Conservation (phyloP, 305 asterid genomes). For the Rubia occidens region DNA sequence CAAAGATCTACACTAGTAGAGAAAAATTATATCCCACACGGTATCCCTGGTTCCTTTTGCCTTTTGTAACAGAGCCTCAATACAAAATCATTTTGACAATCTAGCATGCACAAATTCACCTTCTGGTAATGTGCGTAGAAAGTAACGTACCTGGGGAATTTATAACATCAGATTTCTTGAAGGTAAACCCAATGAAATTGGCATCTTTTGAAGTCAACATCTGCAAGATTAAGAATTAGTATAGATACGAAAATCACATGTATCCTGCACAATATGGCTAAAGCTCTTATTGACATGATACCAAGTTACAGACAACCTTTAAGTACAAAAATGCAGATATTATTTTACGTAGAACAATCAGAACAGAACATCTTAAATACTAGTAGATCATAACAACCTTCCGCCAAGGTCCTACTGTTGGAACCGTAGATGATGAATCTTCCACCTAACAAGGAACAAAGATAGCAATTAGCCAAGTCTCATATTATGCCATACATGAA, state of each 20-base stretch:
- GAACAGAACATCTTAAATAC: background rate
- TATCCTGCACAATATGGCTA: background rate
- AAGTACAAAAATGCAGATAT: background rate
- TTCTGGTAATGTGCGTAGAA: background rate
- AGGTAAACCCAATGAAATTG: conserved; percentile 90
- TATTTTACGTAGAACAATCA: background rate
- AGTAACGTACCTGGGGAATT: conserved; percentile 65
- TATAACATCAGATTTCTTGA: conserved; percentile 81
- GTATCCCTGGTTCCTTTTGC: background rate
- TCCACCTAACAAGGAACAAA: conserved; percentile 44
- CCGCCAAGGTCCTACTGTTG: conserved; percentile 93
- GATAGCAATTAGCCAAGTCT: background rate
- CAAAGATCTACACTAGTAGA: background rate
- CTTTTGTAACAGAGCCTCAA: background rate
- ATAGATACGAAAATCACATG: background rate
- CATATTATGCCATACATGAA: background rate
- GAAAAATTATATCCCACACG: background rate
- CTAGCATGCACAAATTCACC: background rate
- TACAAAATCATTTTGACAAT: background rate
- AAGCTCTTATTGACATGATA: background rate
- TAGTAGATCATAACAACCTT: conserved; percentile 52
- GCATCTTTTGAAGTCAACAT: conserved; percentile 94
- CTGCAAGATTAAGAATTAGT: conserved; percentile 42
- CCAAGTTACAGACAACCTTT: background rate
- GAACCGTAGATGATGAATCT: conserved; percentile 51